Evolutionary conservation across 2,329 filamentous ascomycete genomes (phyloP).

Genomic region (Incumbomyces delicatus): DNA sequence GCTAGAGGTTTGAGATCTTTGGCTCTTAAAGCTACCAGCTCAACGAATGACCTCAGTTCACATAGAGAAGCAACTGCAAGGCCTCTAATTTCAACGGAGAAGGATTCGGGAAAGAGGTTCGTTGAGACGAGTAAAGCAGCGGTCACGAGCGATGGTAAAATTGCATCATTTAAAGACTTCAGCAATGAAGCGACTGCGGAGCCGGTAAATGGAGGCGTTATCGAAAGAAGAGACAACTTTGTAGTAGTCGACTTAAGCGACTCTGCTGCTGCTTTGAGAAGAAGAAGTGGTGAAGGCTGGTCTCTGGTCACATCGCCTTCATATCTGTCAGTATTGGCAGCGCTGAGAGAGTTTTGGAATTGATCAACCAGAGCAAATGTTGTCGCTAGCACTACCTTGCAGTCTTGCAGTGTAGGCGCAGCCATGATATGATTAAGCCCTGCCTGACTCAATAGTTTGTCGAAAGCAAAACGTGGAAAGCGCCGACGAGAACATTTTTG

Average conservation of each 20-base stretch:
- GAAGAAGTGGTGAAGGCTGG: slow-evolving; percentile 43
- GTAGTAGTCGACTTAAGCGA: slow-evolving; percentile 75
- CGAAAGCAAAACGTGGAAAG: too few species aligned
- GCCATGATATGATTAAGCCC: not conserved
- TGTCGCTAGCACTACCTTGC: slow-evolving; percentile 22
- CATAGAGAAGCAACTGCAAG: slow-evolving; percentile 51
- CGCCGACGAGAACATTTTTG: too few species aligned
- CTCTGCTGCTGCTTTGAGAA: slow-evolving; percentile 61
- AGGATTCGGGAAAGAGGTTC: slow-evolving; percentile 51
- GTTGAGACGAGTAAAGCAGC: slow-evolving; percentile 57
- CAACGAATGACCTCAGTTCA: slow-evolving; percentile 53
- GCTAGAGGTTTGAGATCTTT: slow-evolving; percentile 17
- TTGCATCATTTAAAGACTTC: slow-evolving; percentile 58
- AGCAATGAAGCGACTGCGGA: slow-evolving; percentile 63
- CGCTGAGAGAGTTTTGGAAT: slow-evolving; percentile 30
- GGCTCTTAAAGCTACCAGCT: slow-evolving; percentile 43
- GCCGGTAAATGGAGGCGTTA: slow-evolving; percentile 78
- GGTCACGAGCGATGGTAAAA: slow-evolving; percentile 65
- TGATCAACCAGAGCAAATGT: slow-evolving; percentile 29
- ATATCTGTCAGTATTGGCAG: slow-evolving; percentile 14
- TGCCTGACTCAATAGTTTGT: too few species aligned
- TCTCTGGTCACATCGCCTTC: not conserved
- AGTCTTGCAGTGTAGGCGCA: not conserved
- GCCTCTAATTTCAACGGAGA: slow-evolving; percentile 54
- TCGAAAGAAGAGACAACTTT: slow-evolving; percentile 75